Base-by-base conservation (phyloP, 371 early-diverging fungal genomes). In the Mucor plumbeus region DNA sequence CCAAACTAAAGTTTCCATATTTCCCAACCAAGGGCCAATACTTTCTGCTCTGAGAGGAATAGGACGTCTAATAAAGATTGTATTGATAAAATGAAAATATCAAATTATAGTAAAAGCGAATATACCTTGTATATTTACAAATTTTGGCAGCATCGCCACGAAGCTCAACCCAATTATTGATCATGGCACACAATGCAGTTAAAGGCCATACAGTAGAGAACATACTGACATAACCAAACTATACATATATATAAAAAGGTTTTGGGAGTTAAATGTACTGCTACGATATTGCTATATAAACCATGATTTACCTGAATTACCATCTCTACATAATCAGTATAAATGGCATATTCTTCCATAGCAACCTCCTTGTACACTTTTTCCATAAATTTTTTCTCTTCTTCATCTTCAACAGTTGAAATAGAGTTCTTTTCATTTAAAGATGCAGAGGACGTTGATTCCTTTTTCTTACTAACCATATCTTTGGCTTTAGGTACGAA, bases 321-420 rank as follows among this genome's bases (percentile, higher is more conserved):
- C 94, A 97, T 93, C 71, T 97, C 97, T 36, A 91, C 91, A 76
- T 95, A 95, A 71, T 97, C 97, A 40, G 89, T 90, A 63, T 91
- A 94, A 36, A 93, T 88, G 69, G 90, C 88, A 71, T 97, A 95
- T 47, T 82, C 88, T 7, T 91, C 90, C 63, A 92, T 74, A n/a
- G 68, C 86, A 11, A 80, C 82, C 59, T 89, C 82, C 43, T 75
- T 78, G 50, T 79, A 55, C 7, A 87, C 74, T 11, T 81, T 80
- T 41, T 81, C 74, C 74, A 87, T 74, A 40, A 88, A 83, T 10
- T 61, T 61, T 38, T 70, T 68, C 72, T 87, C 88, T 31, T 73
- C 60, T 60, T 64, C 71, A 56, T 56, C 66, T 26, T 54, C 35
- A 21, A 33, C 33, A 3, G 33, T 5, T 47, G 56, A 6, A 3